Conservation (phyloP, 768 basidiomycete genomes). For the Hygrocybe coccinea region DNA sequence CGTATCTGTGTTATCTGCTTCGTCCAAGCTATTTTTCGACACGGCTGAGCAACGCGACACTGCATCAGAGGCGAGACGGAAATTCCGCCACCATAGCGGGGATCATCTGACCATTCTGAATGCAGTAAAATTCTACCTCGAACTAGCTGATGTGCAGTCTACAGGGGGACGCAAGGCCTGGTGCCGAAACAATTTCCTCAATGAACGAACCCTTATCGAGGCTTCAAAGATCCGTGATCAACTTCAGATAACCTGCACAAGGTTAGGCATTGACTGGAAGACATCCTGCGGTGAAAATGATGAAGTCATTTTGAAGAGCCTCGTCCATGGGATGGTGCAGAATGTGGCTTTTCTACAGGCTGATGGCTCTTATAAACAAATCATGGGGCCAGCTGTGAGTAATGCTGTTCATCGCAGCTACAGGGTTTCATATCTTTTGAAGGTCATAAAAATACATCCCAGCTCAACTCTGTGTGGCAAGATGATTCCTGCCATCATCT, state of each 20-base stretch:
- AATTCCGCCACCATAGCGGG: conserved; percentile 79
- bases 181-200: conserved; percentile 82
- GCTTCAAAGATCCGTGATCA: conserved; percentile 79
- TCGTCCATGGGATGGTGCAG: conserved; percentile 72
- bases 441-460: conserved; percentile 88
- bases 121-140: conserved; percentile 75
- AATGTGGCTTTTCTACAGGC: conserved; percentile 82
- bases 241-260: conserved; percentile 59
- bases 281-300: conserved; percentile 57
- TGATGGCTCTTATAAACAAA: conserved; percentile 83
- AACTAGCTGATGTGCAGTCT: conserved; percentile 47
- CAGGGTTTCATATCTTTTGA: conserved; percentile 9
- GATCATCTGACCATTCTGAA: conserved; percentile 92
- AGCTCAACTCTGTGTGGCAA: conserved; percentile 77
- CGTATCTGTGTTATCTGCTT: conserved; percentile 75
- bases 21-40: conserved; percentile 79
- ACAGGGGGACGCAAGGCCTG: conserved; percentile 58
- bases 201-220: conserved; percentile 73
- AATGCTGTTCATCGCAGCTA: background rate
- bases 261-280: conserved; percentile 56
- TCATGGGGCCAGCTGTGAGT: conserved; percentile 64
- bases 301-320: conserved; percentile 63
- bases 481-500: conserved; percentile 82
- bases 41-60: conserved; percentile 67
- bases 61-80: conserved; percentile 62